phyloP scores from a whole-genome alignment of 352 stramenopile genomes.

The Globisporangium acanthophoron region DNA sequence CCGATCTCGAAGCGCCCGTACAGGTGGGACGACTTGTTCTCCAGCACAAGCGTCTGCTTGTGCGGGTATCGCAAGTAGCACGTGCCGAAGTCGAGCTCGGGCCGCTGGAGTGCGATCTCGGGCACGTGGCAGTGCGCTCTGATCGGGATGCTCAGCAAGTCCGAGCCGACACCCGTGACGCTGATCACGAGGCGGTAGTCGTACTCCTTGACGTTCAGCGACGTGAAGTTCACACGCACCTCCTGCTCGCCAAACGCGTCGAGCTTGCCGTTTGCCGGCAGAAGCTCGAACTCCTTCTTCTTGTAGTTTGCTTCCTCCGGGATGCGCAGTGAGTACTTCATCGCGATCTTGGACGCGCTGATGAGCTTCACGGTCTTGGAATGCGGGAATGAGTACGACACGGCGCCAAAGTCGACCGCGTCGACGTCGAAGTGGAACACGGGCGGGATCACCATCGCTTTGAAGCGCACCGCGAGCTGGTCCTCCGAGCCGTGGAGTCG shows the following conservation, averaged over 20 bases:
- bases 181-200: conserved; percentile 91
- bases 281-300: conserved; percentile 88
- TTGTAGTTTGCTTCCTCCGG: conserved; percentile 90
- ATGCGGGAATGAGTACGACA: conserved; percentile 91
- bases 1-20: conserved; percentile 85
- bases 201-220: conserved; percentile 87
- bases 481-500: conserved; percentile 85
- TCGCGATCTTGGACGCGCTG: conserved; percentile 93
- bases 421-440: conserved; percentile 92
- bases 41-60: conserved; percentile 74
- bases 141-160: conserved; percentile 88
- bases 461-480: conserved; percentile 75
- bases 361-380: conserved; percentile 69
- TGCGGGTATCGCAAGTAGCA: conserved; percentile 93
- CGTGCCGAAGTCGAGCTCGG: conserved; percentile 86
- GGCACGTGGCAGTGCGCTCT: conserved; percentile 86
- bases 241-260: conserved; percentile 75
- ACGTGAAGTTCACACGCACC: conserved; percentile 85
- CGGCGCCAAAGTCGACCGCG: conserved; percentile 88
- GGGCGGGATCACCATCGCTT: conserved; percentile 89
- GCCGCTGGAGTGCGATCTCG: conserved; percentile 50
- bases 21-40: conserved; percentile 83
- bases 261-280: conserved; percentile 67
- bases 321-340: conserved; percentile 88
- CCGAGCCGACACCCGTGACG: conserved; percentile 86